These are phyloP conservation scores for Russula sp. DNA, from an alignment of 768 basidiomycete species.

Conservation along the genomic window DNA sequence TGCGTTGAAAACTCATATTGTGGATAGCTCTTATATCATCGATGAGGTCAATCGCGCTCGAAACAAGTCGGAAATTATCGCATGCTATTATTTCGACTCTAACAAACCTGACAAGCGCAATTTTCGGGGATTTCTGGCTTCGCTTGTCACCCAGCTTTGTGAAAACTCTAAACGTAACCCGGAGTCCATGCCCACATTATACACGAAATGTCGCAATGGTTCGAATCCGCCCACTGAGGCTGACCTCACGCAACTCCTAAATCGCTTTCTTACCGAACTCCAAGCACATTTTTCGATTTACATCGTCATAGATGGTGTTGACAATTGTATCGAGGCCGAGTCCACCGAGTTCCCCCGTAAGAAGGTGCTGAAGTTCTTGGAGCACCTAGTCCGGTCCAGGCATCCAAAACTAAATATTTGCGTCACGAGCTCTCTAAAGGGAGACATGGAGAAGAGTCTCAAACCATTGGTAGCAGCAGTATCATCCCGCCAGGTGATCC, in stretches of 20 bases:
- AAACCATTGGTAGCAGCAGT: too few species aligned
- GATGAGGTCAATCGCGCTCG: not conserved
- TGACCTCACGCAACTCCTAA: not conserved
- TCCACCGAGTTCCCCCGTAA: not conserved
- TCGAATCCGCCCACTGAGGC: not conserved
- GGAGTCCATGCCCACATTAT: not conserved
- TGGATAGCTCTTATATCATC: conserved; percentile 10
- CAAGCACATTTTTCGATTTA: not conserved
- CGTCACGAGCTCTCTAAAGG: not conserved
- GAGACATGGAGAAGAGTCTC: not conserved
- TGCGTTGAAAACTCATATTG: not conserved
- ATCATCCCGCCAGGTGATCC: not conserved
- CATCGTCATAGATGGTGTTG: conserved; percentile 3
- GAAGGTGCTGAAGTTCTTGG: not conserved
- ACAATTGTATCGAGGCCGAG: not conserved
- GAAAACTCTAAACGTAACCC: not conserved
- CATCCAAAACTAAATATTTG: not conserved
- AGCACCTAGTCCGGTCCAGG: not conserved
- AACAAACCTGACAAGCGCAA: not conserved
- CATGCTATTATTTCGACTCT: conserved; percentile 1
- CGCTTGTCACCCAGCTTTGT: not conserved
- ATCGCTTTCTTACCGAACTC: not conserved
- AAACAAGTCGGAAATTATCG: not conserved
- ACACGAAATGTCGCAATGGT: not conserved
- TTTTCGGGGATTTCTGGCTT: not conserved